phyloP scores from a whole-genome alignment of 2,329 filamentous ascomycete species.

The Lasiodiplodia gonubiensis region DNA sequence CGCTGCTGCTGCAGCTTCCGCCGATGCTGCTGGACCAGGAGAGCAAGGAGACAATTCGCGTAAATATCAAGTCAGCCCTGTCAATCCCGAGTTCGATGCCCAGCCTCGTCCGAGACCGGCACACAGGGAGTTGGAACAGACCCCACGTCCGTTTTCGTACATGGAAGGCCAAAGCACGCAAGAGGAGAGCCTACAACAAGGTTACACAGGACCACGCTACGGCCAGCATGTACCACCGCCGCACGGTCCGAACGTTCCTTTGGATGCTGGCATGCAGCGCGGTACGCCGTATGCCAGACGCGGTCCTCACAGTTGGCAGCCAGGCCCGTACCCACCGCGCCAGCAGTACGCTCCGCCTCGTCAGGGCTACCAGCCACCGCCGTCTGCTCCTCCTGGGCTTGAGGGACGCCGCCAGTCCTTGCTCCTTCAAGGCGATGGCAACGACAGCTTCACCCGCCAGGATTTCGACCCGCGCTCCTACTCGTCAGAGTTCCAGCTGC shows the following conservation, averaged over 20 bases:
- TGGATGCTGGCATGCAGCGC: neutral
- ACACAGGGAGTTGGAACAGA: neutral
- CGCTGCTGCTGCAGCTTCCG: slow-evolving; percentile 1
- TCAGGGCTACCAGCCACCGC: slow-evolving; percentile 8
- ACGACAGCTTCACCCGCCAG: slow-evolving; percentile 10
- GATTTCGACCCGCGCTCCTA: slow-evolving; percentile 45
- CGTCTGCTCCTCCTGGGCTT: neutral
- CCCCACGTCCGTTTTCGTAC: slow-evolving; percentile 11
- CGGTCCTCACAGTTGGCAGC: slow-evolving; percentile 8
- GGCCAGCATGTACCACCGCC: neutral
- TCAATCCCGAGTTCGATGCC: neutral
- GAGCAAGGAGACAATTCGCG: neutral
- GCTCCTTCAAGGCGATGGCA: neutral
- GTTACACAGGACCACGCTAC: neutral
- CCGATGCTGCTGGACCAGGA: neutral
- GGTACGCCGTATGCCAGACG: slow-evolving; percentile 6
- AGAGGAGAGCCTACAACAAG: slow-evolving; percentile 11
- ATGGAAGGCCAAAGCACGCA: slow-evolving; percentile 22
- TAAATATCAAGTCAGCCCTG: slow-evolving; percentile 12
- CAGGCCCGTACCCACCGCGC: neutral
- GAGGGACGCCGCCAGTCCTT: neutral
- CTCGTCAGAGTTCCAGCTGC: slow-evolving; percentile 48
- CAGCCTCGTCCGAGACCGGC: neutral
- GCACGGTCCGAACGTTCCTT: neutral
- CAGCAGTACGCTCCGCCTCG: neutral